These are phyloP conservation scores for Hypoxylon sp. DNA, from an alignment of 2,329 filamentous ascomycete genomes.

Conservation along the genomic window DNA sequence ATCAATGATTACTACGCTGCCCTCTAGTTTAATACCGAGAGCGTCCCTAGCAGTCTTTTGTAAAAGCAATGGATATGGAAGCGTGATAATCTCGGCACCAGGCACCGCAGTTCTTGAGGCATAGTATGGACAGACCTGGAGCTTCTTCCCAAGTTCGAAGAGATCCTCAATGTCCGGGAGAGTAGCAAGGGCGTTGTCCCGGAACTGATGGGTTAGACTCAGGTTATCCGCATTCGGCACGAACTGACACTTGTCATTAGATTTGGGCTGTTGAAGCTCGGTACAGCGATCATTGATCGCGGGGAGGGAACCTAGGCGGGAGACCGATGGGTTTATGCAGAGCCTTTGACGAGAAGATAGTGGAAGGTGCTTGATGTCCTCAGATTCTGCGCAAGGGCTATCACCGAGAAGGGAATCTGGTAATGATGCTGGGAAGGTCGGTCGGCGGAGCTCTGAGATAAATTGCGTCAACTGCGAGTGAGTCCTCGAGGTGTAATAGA, in stretches of 20 bases:
- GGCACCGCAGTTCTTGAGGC: constrained; percentile 89
- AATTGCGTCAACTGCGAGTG: constrained; percentile 95
- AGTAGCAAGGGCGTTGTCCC: constrained; percentile 85
- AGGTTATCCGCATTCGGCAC: constrained; percentile 84
- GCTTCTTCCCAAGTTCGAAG: constrained; percentile 79
- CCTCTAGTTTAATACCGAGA: constrained; percentile 86
- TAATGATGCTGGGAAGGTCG: constrained; percentile 81
- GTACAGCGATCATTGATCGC: constrained; percentile 95
- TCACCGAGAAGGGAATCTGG: constrained; percentile 59
- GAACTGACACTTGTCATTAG: constrained; percentile 79
- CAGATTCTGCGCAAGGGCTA: constrained; percentile 55
- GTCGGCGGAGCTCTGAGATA: constrained; percentile 83
- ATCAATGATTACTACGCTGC: constrained; percentile 94
- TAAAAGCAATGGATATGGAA: constrained; percentile 91
- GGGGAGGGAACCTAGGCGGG: constrained; percentile 76
- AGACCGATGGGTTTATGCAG: constrained; percentile 91
- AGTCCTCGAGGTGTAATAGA: constrained; percentile 93
- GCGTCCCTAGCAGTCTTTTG: constrained; percentile 91
- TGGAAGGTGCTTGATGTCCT: constrained; percentile 83
- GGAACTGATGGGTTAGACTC: constrained; percentile 81
- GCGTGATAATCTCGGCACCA: constrained; percentile 87
- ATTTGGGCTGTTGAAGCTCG: constrained; percentile 85
- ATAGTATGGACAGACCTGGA: constrained; percentile 94
- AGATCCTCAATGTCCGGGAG: constrained; percentile 96
- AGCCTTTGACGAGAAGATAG: constrained; percentile 88